phyloP scores from a whole-genome alignment of 202 grass and related monocot species.

The Digitaria exilis region DNA sequence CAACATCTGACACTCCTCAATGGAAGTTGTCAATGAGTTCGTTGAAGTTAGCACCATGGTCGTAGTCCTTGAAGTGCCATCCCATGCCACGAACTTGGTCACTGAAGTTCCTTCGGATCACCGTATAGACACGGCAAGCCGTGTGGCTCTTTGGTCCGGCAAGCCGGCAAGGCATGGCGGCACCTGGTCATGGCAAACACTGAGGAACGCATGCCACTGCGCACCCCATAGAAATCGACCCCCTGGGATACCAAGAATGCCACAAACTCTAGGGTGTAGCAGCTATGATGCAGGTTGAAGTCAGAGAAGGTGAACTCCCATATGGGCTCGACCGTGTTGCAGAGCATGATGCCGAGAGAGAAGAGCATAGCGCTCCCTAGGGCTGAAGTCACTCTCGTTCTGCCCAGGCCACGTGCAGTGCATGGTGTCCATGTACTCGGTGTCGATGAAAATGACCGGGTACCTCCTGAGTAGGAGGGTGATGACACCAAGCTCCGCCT shows the following conservation, averaged over 20 bases:
- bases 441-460: not conserved
- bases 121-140: not conserved
- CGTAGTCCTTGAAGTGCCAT: not conserved
- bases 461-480: not conserved
- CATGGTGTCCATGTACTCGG: slow-evolving; percentile 14
- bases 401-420: not conserved
- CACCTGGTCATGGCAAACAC: not conserved
- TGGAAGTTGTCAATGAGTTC: no score
- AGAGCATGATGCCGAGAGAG: not conserved
- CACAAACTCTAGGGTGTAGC: not conserved
- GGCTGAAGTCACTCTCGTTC: not conserved
- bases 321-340: not conserved
- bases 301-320: slow-evolving; percentile 13
- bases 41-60: no score
- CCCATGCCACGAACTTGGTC: not conserved
- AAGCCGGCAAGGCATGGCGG: not conserved
- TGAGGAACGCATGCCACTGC: not conserved
- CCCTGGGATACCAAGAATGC: not conserved
- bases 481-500: not conserved
- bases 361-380: not conserved
- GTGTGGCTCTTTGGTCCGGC: not conserved
- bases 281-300: not conserved
- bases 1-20: no score
- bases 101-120: not conserved
- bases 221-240: not conserved